Evolutionary conservation across 2,329 filamentous ascomycete genomes (phyloP), one percentile per base, ranked within the genome.

Genomic region (Hypoxylon sp.): DNA sequence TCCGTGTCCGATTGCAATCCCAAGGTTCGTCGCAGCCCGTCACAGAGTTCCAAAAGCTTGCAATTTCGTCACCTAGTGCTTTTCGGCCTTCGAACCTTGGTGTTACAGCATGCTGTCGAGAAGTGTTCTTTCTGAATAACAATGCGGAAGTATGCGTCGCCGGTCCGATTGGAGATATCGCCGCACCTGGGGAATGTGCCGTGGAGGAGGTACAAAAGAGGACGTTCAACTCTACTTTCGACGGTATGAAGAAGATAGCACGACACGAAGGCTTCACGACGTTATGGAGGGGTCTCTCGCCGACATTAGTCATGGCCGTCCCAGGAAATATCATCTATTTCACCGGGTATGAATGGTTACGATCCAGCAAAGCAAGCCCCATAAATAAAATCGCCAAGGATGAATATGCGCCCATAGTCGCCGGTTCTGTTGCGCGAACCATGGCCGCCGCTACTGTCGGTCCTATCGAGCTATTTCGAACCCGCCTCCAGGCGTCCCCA

Each of bases 241-340:
- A 99, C 76, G 96, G 94, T 0, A 81, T 99, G 67, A 90, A 91
- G 70, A 99, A 99, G 84, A 99, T 99, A 75, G 94, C 96, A 14
- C 90, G 93, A 52, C 94, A 98, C 78, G 96, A 99, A 82, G 96
- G 96, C 0, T 77, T 94, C 11, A 87, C 88, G 26, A 96, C 94
- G 1, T 82, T 99, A 37, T 99, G 96, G 95, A 88, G 96, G 68
- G 96, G 96, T 0, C 84, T 99, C 4, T 97, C 93, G n/a, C 95
- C 96, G 0, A 99, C 96, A 0, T 83, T 99, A 22, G 87, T 94
- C 71, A 99, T 99, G 96, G 91, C 94, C 0, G 88, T 99, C 5
- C 96, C 96, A 0, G 94, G 91, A 26, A 99, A 99, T 78, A 96
- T 99, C 73, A 98, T 99, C 72, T 99, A 99, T 81, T 98, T 98